Conservation (phyloP, 345 rosid genomes). For the Syzygium jambos region DNA sequence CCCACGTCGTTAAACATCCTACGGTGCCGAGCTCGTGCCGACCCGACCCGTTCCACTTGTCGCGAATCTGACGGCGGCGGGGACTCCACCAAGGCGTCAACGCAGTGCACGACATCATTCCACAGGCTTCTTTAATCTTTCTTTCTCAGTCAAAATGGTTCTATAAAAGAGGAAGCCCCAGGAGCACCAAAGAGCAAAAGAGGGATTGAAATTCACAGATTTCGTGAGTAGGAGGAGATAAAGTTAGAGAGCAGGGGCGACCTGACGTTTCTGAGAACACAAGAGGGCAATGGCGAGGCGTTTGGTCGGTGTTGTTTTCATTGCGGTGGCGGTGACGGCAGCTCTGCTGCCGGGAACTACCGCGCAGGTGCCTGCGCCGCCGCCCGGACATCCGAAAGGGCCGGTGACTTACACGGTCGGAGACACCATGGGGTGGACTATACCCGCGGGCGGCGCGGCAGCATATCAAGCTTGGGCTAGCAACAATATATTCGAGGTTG, state of each 20-base stretch:
- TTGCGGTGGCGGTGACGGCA: neutral
- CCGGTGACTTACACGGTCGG: constrained; percentile 4
- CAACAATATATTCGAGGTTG: neutral
- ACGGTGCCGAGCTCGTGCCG: neutral
- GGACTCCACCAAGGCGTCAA: neutral
- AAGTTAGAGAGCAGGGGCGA: neutral
- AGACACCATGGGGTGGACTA: constrained; percentile 4
- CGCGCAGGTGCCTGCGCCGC: neutral
- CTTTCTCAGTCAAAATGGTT: neutral
- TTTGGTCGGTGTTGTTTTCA: neutral
- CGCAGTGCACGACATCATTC: neutral
- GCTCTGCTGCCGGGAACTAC: neutral
- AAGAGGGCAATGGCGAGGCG: neutral
- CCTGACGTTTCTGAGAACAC: neutral
- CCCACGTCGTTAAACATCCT: neutral
- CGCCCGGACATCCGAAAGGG: neutral
- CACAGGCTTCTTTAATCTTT: neutral
- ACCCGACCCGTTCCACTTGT: neutral
- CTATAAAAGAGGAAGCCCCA: neutral
- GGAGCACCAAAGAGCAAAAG: neutral
- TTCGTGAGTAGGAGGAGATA: neutral
- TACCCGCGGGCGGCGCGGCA: neutral
- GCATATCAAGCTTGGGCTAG: constrained; percentile 1
- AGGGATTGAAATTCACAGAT: neutral
- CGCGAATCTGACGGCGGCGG: neutral